Percentiles rank a stretch among this genome's conserved stretches.
These are phyloP conservation scores for Suhomyces tanzawaensis DNA, from an alignment of 805 yeast genomes.

Conservation along the genomic window DNA sequence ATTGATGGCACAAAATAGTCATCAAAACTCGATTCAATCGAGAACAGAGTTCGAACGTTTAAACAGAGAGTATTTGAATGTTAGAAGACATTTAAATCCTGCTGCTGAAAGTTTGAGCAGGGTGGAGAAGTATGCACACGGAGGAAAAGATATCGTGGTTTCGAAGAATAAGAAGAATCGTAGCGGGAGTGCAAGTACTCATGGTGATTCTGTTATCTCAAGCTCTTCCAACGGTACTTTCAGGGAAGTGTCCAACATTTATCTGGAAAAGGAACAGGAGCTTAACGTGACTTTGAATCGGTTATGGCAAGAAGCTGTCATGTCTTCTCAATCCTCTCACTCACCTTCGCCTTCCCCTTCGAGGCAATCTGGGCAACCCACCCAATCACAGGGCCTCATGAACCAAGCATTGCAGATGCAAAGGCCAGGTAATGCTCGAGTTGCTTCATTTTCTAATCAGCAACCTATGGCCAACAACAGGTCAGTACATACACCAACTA, in stretches of 20 bases:
- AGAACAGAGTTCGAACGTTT: constrained; percentile 78
- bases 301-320: constrained; percentile 41
- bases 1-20: constrained; percentile 27
- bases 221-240: constrained; percentile 26
- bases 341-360: not conserved
- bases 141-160: constrained; percentile 21
- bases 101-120: constrained; percentile 60
- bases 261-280: constrained; percentile 32
- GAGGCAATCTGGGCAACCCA: constrained; percentile 3
- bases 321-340: constrained; percentile 4
- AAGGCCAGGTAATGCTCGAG: constrained; percentile 21
- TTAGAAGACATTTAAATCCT: constrained; percentile 70
- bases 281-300: constrained; percentile 22
- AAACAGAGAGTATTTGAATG: constrained; percentile 68
- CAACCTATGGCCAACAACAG: constrained; percentile 11
- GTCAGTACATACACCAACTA: constrained; percentile 27
- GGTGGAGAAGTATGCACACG: constrained; percentile 26
- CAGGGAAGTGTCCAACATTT: constrained; percentile 32
- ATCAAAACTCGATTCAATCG: constrained; percentile 51
- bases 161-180: constrained; percentile 19
- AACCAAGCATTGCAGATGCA: constrained; percentile 8
- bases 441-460: constrained; percentile 20
- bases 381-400: constrained; percentile 1
- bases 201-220: not conserved
- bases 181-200: constrained; percentile 1